phyloP scores from a whole-genome alignment of 805 yeast genomes.

The Barnettozyma wickerhamii region DNA sequence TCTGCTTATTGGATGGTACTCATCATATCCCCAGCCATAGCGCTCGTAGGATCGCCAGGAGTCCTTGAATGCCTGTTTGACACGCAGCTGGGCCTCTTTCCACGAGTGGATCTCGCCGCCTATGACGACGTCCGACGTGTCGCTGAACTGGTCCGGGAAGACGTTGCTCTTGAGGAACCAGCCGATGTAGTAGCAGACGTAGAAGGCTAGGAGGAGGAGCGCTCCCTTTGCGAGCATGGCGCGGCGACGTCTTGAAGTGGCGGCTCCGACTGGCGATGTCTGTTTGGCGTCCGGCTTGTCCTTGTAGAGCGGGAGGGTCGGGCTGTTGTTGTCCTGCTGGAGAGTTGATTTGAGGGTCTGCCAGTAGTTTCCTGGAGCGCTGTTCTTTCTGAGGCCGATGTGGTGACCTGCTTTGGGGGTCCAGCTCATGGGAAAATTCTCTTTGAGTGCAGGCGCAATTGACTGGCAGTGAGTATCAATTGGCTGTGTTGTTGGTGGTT shows the following conservation, averaged over 20 bases:
- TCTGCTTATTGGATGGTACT: conserved; percentile 64
- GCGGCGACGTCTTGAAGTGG: conserved; percentile 11
- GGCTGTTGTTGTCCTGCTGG: conserved; percentile 3
- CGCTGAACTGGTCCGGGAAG: conserved; percentile 2
- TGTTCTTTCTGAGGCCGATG: conserved; percentile 1
- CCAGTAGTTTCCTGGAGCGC: conserved; percentile 17
- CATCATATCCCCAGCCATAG: conserved; percentile 83
- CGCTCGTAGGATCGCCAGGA: conserved; percentile 74
- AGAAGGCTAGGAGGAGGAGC: conserved; percentile 36
- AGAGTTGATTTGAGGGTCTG: conserved; percentile 15
- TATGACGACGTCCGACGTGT: conserved; percentile 4
- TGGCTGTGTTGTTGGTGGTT: no score
- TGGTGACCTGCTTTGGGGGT: conserved; percentile 1
- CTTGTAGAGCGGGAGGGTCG: conserved; percentile 47
- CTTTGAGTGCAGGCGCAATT: no score
- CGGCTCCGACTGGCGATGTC: conserved; percentile 7
- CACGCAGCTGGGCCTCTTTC: conserved; percentile 45
- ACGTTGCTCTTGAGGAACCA: conserved; percentile 18
- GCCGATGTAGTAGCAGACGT: conserved; percentile 34
- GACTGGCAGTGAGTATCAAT: no score
- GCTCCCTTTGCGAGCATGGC: conserved; percentile 42
- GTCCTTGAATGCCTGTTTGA: conserved; percentile 62
- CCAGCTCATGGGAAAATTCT: conserved; percentile 6
- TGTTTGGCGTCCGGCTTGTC: conserved; percentile 39
- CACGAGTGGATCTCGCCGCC: conserved; percentile 29